phyloP scores from a whole-genome alignment of 345 rosid genomes.

The Dovyalis caffra region DNA sequence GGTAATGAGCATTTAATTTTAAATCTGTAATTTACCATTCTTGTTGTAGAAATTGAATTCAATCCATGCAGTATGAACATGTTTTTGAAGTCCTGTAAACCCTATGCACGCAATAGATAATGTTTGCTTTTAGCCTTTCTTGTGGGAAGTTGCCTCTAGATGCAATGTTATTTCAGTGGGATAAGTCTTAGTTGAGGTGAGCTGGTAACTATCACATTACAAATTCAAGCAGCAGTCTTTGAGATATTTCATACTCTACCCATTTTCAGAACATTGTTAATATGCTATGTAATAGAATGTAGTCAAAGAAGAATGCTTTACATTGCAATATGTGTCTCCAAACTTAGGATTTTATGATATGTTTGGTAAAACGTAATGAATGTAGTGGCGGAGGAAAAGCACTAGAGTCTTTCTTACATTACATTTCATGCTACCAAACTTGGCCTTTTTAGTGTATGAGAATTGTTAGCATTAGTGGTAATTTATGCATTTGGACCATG shows the following conservation, averaged over 20 bases:
- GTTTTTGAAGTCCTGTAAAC: not conserved
- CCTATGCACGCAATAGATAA: not conserved
- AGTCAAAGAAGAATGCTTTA: not conserved
- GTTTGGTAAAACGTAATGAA: not conserved
- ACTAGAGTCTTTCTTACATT: not conserved
- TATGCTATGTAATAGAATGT: not conserved
- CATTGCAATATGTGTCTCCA: not conserved
- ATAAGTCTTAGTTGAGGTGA: not conserved
- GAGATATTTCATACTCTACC: not conserved
- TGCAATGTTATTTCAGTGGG: not conserved
- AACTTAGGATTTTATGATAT: not conserved
- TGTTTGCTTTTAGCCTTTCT: not conserved
- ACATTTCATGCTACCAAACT: not conserved
- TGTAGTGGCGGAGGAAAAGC: not conserved
- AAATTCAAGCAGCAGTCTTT: not conserved
- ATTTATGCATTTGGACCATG: not conserved
- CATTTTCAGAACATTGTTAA: not conserved
- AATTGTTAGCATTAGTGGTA: not conserved
- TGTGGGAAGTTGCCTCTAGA: not conserved
- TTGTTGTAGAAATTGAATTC: conserved; percentile 1
- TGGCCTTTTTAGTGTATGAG: not conserved
- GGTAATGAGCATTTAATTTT: conserved; percentile 40
- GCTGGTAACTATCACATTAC: no score
- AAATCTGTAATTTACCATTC: not conserved
- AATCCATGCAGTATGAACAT: not conserved